Conservation (phyloP, 2,329 filamentous ascomycete genomes). For the Cercospora beticola region DNA sequence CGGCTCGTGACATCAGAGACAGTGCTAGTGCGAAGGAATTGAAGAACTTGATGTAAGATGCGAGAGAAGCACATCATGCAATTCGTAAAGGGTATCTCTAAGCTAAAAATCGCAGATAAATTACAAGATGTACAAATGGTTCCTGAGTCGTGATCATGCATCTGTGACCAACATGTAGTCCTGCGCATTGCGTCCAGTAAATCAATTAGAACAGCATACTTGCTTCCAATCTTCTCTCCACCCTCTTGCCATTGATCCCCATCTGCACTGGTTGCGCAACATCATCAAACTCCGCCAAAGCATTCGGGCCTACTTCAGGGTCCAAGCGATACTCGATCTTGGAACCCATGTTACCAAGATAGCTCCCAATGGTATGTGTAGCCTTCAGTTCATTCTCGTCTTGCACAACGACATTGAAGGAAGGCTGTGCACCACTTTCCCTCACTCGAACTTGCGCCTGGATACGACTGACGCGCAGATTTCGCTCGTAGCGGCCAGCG, state of each 20-base stretch:
- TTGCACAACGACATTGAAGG: slow-evolving; percentile 59
- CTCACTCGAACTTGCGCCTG: slow-evolving; percentile 67
- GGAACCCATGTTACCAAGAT: slow-evolving; percentile 61
- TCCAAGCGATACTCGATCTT: slow-evolving; percentile 60
- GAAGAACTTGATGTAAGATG: background rate
- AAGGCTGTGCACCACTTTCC: slow-evolving; percentile 54
- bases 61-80: background rate
- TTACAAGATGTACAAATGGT: background rate
- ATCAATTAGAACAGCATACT: slow-evolving; percentile 5
- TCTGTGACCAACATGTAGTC: background rate
- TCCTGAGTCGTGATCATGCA: background rate
- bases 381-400: slow-evolving; percentile 50
- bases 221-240: slow-evolving; percentile 5
- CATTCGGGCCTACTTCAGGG: slow-evolving; percentile 48
- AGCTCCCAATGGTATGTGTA: slow-evolving; percentile 60
- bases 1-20: too few relatives aligned
- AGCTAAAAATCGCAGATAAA: background rate
- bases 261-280: slow-evolving; percentile 16
- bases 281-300: slow-evolving; percentile 27
- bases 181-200: background rate
- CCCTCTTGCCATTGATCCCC: slow-evolving; percentile 8
- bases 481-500: slow-evolving; percentile 22
- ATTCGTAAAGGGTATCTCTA: slow-evolving; percentile 1
- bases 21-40: background rate
- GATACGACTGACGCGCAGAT: slow-evolving; percentile 52